Evolutionary conservation across 352 stramenopile species (phyloP).

Genomic region (Pythium volutum): DNA sequence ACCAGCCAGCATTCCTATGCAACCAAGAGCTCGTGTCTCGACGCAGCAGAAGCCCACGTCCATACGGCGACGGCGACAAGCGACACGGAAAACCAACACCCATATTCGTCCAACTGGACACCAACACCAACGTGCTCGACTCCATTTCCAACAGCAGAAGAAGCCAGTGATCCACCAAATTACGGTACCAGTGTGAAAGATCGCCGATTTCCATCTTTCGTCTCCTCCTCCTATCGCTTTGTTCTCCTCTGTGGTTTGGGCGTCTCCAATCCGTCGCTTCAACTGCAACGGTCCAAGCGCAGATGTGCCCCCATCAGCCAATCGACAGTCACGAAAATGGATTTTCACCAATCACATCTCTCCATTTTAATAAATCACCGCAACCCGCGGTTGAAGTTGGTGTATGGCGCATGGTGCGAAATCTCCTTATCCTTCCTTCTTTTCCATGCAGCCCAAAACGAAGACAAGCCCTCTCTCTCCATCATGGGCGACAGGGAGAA

Average conservation of each 20-base stretch:
- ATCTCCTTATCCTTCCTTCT: slow-evolving; percentile 20
- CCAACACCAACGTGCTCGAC: not conserved
- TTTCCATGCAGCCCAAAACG: not conserved
- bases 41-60: slow-evolving; percentile 5
- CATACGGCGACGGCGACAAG: slow-evolving; percentile 4
- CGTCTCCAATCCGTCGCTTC: slow-evolving; percentile 7
- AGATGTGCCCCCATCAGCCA: slow-evolving; percentile 10
- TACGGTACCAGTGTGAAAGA: not conserved
- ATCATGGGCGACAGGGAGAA: slow-evolving; percentile 4
- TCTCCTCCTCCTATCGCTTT: not conserved
- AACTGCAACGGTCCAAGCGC: slow-evolving; percentile 22
- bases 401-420: slow-evolving; percentile 4
- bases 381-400: slow-evolving; percentile 31
- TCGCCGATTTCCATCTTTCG: not conserved
- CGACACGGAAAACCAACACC: not conserved
- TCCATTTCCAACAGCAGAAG: not conserved
- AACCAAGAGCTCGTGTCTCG: slow-evolving; percentile 11
- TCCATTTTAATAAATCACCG: slow-evolving; percentile 27
- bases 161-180: not conserved
- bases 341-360: slow-evolving; percentile 23
- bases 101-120: not conserved
- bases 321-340: not conserved
- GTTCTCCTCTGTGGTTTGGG: not conserved
- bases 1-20: slow-evolving; percentile 13
- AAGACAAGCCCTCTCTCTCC: not conserved